phyloP scores from a whole-genome alignment of 345 rosid species.

The Hypericum perforatum region DNA sequence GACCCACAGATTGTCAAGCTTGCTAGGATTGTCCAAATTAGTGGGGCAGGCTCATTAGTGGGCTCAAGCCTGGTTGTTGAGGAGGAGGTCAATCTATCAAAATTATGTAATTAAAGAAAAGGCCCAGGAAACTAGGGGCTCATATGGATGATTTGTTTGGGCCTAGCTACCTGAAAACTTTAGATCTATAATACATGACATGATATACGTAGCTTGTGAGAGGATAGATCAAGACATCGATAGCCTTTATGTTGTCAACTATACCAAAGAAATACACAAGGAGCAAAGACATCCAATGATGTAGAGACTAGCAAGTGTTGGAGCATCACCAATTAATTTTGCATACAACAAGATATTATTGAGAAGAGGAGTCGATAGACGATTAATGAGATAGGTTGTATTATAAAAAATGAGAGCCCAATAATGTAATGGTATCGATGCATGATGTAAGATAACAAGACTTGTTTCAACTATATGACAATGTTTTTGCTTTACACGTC shows the following conservation, averaged over 20 bases:
- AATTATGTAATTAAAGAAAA: too few species aligned
- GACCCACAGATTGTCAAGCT: too few species aligned
- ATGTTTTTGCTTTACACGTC: too few species aligned
- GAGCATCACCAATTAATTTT: too few species aligned
- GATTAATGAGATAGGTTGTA: background rate
- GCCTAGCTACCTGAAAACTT: background rate
- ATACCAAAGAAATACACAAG: background rate
- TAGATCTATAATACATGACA: background rate
- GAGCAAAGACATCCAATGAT: background rate
- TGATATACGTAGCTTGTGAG: background rate
- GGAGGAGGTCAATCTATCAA: too few species aligned
- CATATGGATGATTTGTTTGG: background rate
- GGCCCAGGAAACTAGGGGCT: background rate
- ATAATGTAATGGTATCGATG: accelerated
- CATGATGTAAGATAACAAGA: background rate
- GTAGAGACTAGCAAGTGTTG: background rate
- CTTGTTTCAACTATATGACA: too few species aligned
- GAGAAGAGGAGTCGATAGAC: background rate
- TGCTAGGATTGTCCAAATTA: too few species aligned
- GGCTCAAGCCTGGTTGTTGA: too few species aligned
- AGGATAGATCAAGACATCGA: background rate
- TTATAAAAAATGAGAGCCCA: background rate
- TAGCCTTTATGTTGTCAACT: background rate
- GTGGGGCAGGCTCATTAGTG: too few species aligned
- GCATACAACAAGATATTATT: background rate